Percentiles rank a stretch among this genome's conserved stretches.
Conservation (phyloP, 768 basidiomycete species). For the Royoungia palumana region DNA sequence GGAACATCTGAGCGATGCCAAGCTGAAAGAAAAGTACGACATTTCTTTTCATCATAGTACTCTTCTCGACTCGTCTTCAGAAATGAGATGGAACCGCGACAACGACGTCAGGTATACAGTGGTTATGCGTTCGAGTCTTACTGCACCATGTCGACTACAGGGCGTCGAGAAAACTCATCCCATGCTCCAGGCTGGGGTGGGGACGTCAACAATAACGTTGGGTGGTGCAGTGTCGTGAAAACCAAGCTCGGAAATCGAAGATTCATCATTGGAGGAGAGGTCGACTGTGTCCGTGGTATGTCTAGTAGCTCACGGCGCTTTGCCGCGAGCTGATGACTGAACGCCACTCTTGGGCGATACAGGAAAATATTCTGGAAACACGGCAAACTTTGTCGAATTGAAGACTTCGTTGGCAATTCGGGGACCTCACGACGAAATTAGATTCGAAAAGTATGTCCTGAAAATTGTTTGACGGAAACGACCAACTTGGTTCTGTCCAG, state of each 20-base stretch:
- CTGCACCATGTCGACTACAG: slow-evolving; percentile 52
- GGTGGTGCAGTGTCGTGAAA: slow-evolving; percentile 89
- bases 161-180: slow-evolving; percentile 20
- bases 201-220: slow-evolving; percentile 82
- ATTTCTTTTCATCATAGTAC: not conserved
- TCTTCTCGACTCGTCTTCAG: slow-evolving; percentile 35
- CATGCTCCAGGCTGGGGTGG: slow-evolving; percentile 61
- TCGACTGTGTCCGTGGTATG: slow-evolving; percentile 82
- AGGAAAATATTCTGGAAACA: slow-evolving; percentile 60
- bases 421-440: slow-evolving; percentile 58
- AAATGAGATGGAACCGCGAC: slow-evolving; percentile 60
- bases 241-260: slow-evolving; percentile 73
- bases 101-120: slow-evolving; percentile 68
- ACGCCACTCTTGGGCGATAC: not conserved
- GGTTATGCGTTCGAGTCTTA: slow-evolving; percentile 91
- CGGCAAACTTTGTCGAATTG: slow-evolving; percentile 76
- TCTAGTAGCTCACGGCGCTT: not conserved
- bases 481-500: slow-evolving; percentile 36
- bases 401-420: slow-evolving; percentile 81
- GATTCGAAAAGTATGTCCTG: slow-evolving; percentile 69
- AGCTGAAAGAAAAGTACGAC: slow-evolving; percentile 62
- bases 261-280: slow-evolving; percentile 83
- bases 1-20: slow-evolving; percentile 61
- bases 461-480: not conserved
- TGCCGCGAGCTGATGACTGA: not conserved